A percentile compares a stretch with the other conserved stretches of the same genome.
Conservation (phyloP, 805 yeast genomes). For the Sporopachydermia quercuum region DNA sequence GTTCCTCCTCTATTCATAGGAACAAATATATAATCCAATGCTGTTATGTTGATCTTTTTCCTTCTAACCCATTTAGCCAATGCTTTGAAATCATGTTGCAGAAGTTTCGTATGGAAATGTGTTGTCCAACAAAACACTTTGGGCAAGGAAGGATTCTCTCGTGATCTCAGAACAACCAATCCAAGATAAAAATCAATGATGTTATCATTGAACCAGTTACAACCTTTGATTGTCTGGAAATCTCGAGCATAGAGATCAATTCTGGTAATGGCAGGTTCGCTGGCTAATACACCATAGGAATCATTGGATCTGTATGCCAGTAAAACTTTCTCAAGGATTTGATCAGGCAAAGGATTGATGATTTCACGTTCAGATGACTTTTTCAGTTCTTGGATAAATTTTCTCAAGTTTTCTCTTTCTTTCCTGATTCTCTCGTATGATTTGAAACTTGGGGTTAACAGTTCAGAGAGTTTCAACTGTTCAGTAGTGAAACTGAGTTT, state of each 20-base stretch:
- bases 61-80: conserved; percentile 78
- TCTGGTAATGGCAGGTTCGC: conserved; percentile 6
- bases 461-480: not conserved
- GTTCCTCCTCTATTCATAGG: conserved; percentile 77
- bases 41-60: conserved; percentile 49
- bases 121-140: conserved; percentile 66
- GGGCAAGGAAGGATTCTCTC: conserved; percentile 18
- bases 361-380: not conserved
- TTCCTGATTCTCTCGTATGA: conserved; percentile 1
- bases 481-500: not conserved
- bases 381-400: not conserved
- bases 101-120: conserved; percentile 67
- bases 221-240: conserved; percentile 50
- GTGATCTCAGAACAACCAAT: conserved; percentile 31
- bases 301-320: not conserved
- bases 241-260: conserved; percentile 58
- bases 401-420: not conserved
- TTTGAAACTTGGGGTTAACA: not conserved
- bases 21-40: conserved; percentile 51
- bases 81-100: conserved; percentile 60
- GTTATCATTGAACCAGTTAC: conserved; percentile 82
- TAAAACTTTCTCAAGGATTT: not conserved
- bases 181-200: conserved; percentile 72
- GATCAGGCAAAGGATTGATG: not conserved
- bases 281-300: not conserved